phyloP scores from a whole-genome alignment of 768 basidiomycete genomes.

The Leccinum subtestaceum region DNA sequence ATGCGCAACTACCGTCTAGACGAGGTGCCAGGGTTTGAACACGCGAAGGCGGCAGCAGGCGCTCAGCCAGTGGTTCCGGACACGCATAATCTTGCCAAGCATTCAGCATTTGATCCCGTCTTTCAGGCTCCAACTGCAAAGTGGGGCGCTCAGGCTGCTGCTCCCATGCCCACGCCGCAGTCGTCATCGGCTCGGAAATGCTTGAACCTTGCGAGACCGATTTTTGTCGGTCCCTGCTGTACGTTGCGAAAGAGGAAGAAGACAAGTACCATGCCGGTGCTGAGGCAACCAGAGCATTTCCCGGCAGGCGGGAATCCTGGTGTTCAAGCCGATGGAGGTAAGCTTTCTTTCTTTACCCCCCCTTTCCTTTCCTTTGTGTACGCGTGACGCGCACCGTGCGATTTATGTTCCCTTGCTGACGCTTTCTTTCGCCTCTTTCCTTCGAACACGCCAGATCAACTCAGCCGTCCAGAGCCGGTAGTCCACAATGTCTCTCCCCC shows the following conservation, averaged over 20 bases:
- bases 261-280: neutral
- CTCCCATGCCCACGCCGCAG: neutral
- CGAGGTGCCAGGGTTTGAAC: constrained; percentile 19
- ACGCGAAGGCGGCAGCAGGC: neutral
- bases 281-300: constrained; percentile 11
- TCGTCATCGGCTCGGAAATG: neutral
- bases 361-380: neutral
- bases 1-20: constrained; percentile 21
- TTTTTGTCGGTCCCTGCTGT: constrained; percentile 13
- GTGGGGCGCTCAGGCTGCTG: neutral
- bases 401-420: constrained; percentile 2
- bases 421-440: neutral
- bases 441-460: constrained; percentile 6
- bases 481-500: neutral
- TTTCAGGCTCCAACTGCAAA: constrained; percentile 2
- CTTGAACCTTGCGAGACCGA: constrained; percentile 7
- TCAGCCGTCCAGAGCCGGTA: neutral
- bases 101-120: constrained; percentile 22
- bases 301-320: constrained; percentile 23
- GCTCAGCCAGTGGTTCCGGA: constrained; percentile 5
- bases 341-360: neutral
- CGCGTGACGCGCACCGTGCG: neutral
- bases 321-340: constrained; percentile 19
- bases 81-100: constrained; percentile 8
- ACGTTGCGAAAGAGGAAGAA: neutral